phyloP scores from a whole-genome alignment of 805 yeast species.

The Suhomyces faveliae region DNA sequence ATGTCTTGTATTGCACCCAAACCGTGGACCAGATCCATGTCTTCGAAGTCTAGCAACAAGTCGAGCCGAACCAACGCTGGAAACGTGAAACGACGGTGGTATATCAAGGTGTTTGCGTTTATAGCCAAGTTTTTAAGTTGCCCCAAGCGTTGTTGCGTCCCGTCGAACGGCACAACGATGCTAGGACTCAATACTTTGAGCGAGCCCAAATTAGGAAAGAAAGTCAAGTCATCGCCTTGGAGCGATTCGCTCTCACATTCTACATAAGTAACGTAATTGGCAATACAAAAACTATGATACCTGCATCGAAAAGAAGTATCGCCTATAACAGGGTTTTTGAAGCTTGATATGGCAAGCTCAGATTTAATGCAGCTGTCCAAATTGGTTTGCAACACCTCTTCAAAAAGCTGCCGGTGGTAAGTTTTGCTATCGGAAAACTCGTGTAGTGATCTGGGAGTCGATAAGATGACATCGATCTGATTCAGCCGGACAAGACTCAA shows the following conservation, averaged over 20 bases:
- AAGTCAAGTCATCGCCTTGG: constrained; percentile 11
- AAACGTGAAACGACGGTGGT: constrained; percentile 6
- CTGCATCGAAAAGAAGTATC: constrained; percentile 14
- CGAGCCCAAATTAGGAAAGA: constrained; percentile 19
- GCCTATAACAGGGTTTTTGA: constrained; percentile 12
- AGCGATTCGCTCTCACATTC: constrained; percentile 24
- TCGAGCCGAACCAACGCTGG: constrained; percentile 17
- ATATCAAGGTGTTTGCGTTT: constrained; percentile 15
- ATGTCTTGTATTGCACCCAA: constrained; percentile 4
- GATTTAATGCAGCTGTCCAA: constrained; percentile 16
- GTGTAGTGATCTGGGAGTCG: constrained; percentile 19
- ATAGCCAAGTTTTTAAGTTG: constrained; percentile 16
- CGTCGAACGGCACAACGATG: not conserved
- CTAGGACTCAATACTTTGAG: constrained; percentile 21
- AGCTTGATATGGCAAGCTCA: constrained; percentile 21
- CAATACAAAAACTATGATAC: constrained; percentile 17
- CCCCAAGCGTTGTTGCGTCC: not conserved
- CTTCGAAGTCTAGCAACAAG: constrained; percentile 19
- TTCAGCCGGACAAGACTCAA: constrained; percentile 27
- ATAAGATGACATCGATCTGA: constrained; percentile 26
- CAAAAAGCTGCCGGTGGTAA: constrained; percentile 17
- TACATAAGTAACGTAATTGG: constrained; percentile 19
- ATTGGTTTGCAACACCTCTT: constrained; percentile 17
- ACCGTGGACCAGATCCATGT: constrained; percentile 10
- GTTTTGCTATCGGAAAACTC: constrained; percentile 17